These are phyloP conservation scores for Aspergillus spinulosporus DNA, from an alignment of 2,329 filamentous ascomycete species.

Conservation along the genomic window DNA sequence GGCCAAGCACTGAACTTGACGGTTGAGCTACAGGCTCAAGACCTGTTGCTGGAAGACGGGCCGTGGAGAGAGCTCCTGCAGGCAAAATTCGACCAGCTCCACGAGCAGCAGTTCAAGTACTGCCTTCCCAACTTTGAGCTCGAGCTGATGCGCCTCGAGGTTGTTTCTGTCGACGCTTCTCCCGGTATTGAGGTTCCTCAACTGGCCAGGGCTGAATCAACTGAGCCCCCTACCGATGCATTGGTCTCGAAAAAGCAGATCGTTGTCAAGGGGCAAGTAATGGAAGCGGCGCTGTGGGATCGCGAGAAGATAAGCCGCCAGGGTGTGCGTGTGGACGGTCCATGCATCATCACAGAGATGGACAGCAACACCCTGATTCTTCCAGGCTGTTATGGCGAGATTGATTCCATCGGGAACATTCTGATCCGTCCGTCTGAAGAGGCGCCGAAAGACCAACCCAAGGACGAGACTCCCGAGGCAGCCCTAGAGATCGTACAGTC, in stretches of 20 bases:
- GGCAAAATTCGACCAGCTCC: slow-evolving; percentile 44
- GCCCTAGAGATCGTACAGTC: slow-evolving; percentile 38
- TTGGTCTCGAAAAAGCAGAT: slow-evolving; percentile 43
- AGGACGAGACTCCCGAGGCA: slow-evolving; percentile 38
- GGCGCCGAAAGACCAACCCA: slow-evolving; percentile 10
- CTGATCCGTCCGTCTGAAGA: slow-evolving; percentile 46
- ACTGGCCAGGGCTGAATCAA: slow-evolving; percentile 30
- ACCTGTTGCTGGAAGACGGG: slow-evolving; percentile 33
- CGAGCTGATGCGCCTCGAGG: slow-evolving; percentile 52
- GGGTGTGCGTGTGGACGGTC: slow-evolving; percentile 44
- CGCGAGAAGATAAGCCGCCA: slow-evolving; percentile 44
- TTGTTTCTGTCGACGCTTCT: slow-evolving; percentile 47
- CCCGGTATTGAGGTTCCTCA: slow-evolving; percentile 42
- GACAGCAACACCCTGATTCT: slow-evolving; percentile 55
- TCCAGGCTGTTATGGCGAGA: slow-evolving; percentile 49
- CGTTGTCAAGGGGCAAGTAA: slow-evolving; percentile 41
- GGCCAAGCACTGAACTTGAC: slow-evolving; percentile 47
- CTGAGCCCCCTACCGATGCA: slow-evolving; percentile 37
- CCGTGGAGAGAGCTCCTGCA: slow-evolving; percentile 36
- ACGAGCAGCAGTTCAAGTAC: slow-evolving; percentile 51
- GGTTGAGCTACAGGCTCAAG: slow-evolving; percentile 35
- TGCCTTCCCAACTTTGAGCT: slow-evolving; percentile 46
- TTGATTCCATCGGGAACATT: slow-evolving; percentile 52
- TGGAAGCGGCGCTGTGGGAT: slow-evolving; percentile 49
- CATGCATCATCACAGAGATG: slow-evolving; percentile 53